Base-by-base conservation (phyloP, 2,329 filamentous ascomycete species). In the Talaromyces atroroseus region DNA sequence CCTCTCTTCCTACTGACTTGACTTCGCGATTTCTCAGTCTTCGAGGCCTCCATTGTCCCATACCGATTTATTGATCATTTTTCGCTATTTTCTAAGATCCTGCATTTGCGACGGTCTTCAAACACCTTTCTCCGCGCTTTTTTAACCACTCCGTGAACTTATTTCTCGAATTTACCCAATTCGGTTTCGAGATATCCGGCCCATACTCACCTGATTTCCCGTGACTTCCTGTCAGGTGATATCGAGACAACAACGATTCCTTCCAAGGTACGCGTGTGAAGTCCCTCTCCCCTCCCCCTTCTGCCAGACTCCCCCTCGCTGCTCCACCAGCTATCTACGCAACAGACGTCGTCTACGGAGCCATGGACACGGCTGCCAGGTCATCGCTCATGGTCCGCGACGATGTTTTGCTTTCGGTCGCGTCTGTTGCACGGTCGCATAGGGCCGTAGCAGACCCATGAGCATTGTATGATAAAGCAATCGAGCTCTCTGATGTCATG, bases 201-300 rank as follows among this genome's bases (percentile, higher is more conserved):
- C 50, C 51, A 59, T 56, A 55, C 54, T 57, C 46, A 58, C 56
- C 56, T 58, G 52, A 54, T 58, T 60, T 60, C 58, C 55, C 68
- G 71, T 74, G 71, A 74, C 71, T 71, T 74, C 62, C 63, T 69
- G 71, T 74, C 71, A 74, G 71, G 71, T 74, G 71, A 74, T 74
- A 73, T 64, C 52, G 48, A 52, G 23, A 38, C 51, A 40, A 36
- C 38, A 49, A 44, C 8, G 24, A 32, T 42, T 47, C 36, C 50
- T 38, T 44, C 36, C 14, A 58, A 54, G 51, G 56, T 58, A 54
- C 56, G 56, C 40, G 24, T 34, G 23, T 26, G 14, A 32, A 45
- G 46, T 11, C 21, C 26, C 12, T 34, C 56, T 54, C 52, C 45
- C 56, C n/a, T n/a, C n/a, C n/a, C 52, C 51, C 52, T 42, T 52